These are phyloP conservation scores for Calonectria pauciramosa DNA, from an alignment of 2,329 filamentous ascomycete species.

Conservation along the genomic window DNA sequence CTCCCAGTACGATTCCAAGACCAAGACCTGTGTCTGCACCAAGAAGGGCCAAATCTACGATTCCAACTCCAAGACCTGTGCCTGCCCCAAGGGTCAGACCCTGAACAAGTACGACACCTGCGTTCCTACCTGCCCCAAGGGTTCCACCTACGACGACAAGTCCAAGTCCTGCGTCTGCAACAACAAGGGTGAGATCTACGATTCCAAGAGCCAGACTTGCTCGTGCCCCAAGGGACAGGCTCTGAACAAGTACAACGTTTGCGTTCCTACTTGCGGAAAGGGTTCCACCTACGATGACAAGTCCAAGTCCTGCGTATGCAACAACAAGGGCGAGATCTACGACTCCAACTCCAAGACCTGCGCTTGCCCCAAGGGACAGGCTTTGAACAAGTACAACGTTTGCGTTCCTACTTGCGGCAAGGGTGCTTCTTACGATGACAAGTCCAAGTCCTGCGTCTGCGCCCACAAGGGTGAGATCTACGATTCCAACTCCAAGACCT, in stretches of 20 bases:
- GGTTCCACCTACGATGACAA: background rate
- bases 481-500: conserved; percentile 3
- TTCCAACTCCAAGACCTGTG: background rate
- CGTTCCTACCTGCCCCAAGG: background rate
- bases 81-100: conserved; percentile 10
- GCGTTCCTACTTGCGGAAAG: background rate
- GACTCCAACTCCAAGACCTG: conserved; percentile 23
- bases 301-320: background rate
- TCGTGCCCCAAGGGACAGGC: background rate
- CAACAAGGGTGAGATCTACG: conserved; percentile 6
- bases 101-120: background rate
- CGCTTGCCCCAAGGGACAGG: conserved; percentile 32
- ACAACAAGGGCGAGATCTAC: conserved; percentile 17
- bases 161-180: conserved; percentile 5
- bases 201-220: background rate
- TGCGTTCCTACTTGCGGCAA: background rate
- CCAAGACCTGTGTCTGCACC: conserved; percentile 29
- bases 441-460: conserved; percentile 5
- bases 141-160: background rate
- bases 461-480: conserved; percentile 8
- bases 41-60: background rate
- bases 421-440: background rate
- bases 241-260: background rate
- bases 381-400: background rate
- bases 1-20: background rate